Conservation (phyloP, 306 rosid genomes). For the Vigna angularis region DNA sequence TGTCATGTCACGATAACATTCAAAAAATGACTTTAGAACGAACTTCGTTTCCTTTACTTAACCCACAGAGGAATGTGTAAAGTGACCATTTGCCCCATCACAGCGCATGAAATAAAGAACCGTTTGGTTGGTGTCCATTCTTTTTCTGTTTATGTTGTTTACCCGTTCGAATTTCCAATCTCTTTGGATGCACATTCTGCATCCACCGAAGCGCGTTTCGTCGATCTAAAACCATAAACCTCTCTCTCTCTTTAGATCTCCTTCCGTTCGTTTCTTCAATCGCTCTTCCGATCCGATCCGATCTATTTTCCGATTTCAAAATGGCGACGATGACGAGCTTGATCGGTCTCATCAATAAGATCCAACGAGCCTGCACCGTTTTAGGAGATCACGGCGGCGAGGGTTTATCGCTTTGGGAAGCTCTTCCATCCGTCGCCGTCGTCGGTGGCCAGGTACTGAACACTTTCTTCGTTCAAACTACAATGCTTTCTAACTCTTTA, state of each 20-base stretch:
- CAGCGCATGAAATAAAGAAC: slow-evolving; percentile 34
- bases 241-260: background rate
- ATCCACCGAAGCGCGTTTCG: slow-evolving; percentile 41
- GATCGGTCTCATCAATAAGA: slow-evolving; percentile 95
- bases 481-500: background rate
- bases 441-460: slow-evolving; percentile 92
- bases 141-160: slow-evolving; percentile 27
- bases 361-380: slow-evolving; percentile 97
- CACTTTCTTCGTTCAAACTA: background rate
- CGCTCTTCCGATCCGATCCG: slow-evolving; percentile 7
- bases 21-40: slow-evolving; percentile 38
- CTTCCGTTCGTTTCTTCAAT: background rate
- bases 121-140: slow-evolving; percentile 45
- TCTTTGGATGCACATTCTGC: slow-evolving; percentile 48
- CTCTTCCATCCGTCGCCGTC: slow-evolving; percentile 98
- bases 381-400: slow-evolving; percentile 98
- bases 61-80: background rate
- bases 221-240: slow-evolving; percentile 16
- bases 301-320: slow-evolving; percentile 32
- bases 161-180: background rate
- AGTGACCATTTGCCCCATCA: slow-evolving; percentile 36
- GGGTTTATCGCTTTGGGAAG: slow-evolving; percentile 99
- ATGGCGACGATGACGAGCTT: slow-evolving; percentile 99
- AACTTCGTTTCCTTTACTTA: background rate
- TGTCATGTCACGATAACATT: slow-evolving; percentile 23